A percentile compares a stretch with the other conserved stretches of the same genome.
phyloP scores from a whole-genome alignment of 768 basidiomycete genomes.

The Termitomyces sp. region DNA sequence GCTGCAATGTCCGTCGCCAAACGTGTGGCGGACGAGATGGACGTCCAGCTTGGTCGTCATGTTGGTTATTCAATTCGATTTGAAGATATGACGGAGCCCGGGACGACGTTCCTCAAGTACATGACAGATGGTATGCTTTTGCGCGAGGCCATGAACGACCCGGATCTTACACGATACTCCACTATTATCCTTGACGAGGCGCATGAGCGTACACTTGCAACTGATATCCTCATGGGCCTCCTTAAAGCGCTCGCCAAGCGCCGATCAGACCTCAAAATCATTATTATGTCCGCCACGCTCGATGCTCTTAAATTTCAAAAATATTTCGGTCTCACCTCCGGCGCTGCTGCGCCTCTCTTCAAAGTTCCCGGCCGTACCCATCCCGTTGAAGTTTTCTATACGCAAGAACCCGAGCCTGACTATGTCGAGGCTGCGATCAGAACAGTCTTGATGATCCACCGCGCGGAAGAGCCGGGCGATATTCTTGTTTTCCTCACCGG shows the following conservation, averaged over 20 bases:
- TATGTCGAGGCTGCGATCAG: conserved; percentile 97
- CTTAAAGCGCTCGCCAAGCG: conserved; percentile 80
- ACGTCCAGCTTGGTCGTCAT: conserved; percentile 90
- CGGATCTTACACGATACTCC: conserved; percentile 82
- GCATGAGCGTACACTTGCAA: conserved; percentile 96
- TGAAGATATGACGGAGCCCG: conserved; percentile 90
- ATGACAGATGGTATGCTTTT: conserved; percentile 99
- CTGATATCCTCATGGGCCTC: conserved; percentile 97
- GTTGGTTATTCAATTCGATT: conserved; percentile 99
- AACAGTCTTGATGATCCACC: conserved; percentile 95
- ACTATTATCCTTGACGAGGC: conserved; percentile 99
- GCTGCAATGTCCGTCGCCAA: conserved; percentile 98
- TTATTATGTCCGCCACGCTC: conserved; percentile 97
- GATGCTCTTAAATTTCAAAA: conserved; percentile 96
- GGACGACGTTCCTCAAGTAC: conserved; percentile 95
- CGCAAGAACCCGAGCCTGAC: conserved; percentile 88
- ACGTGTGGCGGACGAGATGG: conserved; percentile 99
- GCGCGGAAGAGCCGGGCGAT: conserved; percentile 92
- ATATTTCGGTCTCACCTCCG: conserved; percentile 67
- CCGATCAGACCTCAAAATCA: conserved; percentile 89
- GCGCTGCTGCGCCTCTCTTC: conserved; percentile 67
- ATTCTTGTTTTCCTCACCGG: conserved; percentile 94
- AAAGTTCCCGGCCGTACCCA: conserved; percentile 92
- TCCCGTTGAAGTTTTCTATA: conserved; percentile 94
- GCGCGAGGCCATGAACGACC: conserved; percentile 98